Conservation (phyloP, 371 early-diverging fungal genomes). For the Synchytrium microbalum region DNA sequence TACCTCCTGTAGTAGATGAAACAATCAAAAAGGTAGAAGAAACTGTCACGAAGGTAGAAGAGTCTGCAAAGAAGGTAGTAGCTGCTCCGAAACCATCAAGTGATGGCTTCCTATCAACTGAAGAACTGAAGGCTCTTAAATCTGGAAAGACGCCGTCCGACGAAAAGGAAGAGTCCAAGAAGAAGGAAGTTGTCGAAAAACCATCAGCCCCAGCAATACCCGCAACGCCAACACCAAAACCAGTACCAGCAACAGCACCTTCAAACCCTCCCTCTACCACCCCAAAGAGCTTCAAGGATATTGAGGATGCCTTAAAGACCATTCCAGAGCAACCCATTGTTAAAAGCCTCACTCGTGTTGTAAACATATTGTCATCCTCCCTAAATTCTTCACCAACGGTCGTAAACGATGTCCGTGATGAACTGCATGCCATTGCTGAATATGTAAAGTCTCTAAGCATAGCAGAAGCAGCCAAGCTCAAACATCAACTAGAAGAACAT, state of each 20-base stretch:
- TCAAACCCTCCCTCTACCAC: not conserved
- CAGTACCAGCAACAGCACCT: not conserved
- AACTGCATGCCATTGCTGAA: constrained; percentile 7
- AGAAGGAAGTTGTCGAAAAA: too few relatives aligned
- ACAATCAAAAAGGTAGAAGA: constrained; percentile 2
- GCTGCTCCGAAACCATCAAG: not conserved
- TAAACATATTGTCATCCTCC: not conserved
- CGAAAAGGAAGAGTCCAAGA: too few relatives aligned
- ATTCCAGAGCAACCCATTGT: not conserved
- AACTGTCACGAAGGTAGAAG: not conserved
- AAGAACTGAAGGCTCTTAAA: not conserved
- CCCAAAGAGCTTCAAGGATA: constrained; percentile 1
- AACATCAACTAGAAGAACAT: constrained; percentile 20
- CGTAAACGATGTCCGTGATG: not conserved
- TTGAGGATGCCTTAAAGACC: not conserved
- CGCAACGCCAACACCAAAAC: not conserved
- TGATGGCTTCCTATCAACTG: not conserved
- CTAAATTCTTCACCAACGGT: not conserved
- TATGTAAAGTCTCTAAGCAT: constrained; percentile 1
- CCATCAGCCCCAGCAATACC: not conserved
- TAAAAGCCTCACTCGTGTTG: not conserved
- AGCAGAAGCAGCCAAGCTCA: constrained; percentile 9
- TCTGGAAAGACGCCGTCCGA: too few relatives aligned
- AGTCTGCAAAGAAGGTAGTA: not conserved
- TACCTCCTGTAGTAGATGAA: constrained; percentile 1